Evolutionary conservation across 345 rosid species (phyloP).

Genomic region (Abelmoschus esculentus): DNA sequence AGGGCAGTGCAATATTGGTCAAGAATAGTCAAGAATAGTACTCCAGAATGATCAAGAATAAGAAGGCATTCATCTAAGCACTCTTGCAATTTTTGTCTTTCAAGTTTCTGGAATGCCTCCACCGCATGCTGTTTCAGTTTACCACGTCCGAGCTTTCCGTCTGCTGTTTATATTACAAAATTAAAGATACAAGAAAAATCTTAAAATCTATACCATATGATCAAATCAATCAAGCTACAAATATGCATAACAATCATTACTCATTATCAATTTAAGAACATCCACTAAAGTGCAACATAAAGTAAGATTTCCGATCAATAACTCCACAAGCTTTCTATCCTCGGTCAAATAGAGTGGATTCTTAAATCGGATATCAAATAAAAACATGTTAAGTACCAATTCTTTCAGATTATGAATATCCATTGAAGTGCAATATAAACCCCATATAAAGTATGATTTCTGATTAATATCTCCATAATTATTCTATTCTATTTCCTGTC

Average conservation of each 20-base stretch:
- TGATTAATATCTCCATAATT: not conserved
- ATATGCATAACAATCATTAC: not conserved
- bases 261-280: not conserved
- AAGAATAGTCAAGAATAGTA: conserved; percentile 21
- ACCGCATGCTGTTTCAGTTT: conserved; percentile 29
- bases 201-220: not conserved
- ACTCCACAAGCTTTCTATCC: not conserved
- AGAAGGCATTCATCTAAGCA: conserved; percentile 40
- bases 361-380: not conserved
- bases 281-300: not conserved
- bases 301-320: not conserved
- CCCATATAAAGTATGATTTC: not conserved
- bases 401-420: not conserved
- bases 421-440: not conserved
- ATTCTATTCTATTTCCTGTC: not conserved
- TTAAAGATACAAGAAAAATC: conserved; percentile 1
- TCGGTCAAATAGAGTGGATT: not conserved
- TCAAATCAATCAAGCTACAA: not conserved
- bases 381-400: not conserved
- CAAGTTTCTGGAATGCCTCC: conserved; percentile 35
- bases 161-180: conserved; percentile 27
- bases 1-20: not conserved
- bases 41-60: conserved; percentile 58
- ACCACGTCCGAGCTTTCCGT: conserved; percentile 27
- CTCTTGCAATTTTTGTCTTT: conserved; percentile 47